phyloP scores from a whole-genome alignment of 2,329 filamentous ascomycete species.

The Colletotrichum godetiae region DNA sequence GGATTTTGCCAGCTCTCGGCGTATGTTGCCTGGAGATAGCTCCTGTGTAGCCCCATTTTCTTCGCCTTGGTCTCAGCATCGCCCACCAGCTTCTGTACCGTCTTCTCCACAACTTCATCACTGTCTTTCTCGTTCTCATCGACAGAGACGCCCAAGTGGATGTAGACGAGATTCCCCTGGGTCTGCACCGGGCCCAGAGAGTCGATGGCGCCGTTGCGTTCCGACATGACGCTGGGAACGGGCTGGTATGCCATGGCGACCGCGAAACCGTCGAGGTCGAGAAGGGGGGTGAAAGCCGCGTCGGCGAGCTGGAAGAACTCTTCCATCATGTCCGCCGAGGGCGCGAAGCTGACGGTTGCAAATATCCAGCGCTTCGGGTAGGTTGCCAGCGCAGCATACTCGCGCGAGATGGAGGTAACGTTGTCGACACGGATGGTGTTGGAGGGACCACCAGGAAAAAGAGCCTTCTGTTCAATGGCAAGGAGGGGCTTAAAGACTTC shows the following conservation, averaged over 20 bases:
- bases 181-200: constrained; percentile 7
- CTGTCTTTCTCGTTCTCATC: neutral
- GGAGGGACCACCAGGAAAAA: constrained; percentile 1
- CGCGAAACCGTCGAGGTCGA: constrained; percentile 1
- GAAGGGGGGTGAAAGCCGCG: neutral
- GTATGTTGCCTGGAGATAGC: constrained; percentile 8
- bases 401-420: constrained; percentile 14
- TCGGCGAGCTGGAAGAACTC: constrained; percentile 16
- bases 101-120: neutral
- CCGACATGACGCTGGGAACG: neutral
- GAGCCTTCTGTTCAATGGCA: neutral
- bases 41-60: neutral
- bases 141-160: neutral
- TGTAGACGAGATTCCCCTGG: constrained; percentile 3
- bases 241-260: constrained; percentile 20
- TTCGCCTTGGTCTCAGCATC: neutral
- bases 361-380: constrained; percentile 6
- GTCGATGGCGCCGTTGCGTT: neutral
- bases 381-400: constrained; percentile 6
- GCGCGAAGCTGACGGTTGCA: constrained; percentile 17
- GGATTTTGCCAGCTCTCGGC: constrained; percentile 26
- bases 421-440: constrained; percentile 20
- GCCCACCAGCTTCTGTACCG: neutral
- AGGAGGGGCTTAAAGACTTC: constrained; percentile 1
- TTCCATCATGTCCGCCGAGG: constrained; percentile 16